Evolutionary conservation across 331 rosid species (phyloP).

Genomic region (Saraca asoca): DNA sequence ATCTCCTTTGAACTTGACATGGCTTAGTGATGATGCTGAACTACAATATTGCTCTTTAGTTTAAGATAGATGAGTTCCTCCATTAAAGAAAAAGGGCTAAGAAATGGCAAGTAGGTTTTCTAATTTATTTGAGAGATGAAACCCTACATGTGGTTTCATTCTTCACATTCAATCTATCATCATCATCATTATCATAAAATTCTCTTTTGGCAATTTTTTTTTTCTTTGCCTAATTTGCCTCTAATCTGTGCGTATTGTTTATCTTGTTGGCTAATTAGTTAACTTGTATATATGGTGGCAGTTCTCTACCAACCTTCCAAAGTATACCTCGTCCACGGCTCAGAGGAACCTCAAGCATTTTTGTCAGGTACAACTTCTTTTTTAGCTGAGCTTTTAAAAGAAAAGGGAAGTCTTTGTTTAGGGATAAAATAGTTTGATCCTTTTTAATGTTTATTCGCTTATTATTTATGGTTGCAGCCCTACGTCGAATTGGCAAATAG

Average conservation of each 20-base stretch:
- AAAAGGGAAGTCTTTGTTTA: neutral
- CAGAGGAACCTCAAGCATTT: slow-evolving; percentile 77
- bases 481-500: slow-evolving; percentile 67
- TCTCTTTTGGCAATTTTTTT: neutral
- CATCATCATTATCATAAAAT: neutral
- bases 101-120: neutral
- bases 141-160: neutral
- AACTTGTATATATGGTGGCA: slow-evolving; percentile 47
- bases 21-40: slow-evolving; percentile 23
- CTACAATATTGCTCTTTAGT: too few species aligned
- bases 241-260: neutral
- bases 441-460: neutral
- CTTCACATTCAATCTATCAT: slow-evolving; percentile 1
- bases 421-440: neutral
- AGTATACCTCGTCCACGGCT: slow-evolving; percentile 75
- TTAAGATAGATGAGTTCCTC: too few species aligned
- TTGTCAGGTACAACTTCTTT: slow-evolving; percentile 71
- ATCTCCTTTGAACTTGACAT: slow-evolving; percentile 10
- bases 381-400: too few species aligned
- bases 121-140: neutral
- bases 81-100: neutral
- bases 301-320: slow-evolving; percentile 76
- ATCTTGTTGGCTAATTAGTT: slow-evolving; percentile 12
- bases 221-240: neutral
- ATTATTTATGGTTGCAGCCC: slow-evolving; percentile 48